Percentiles rank a stretch among this genome's conserved stretches.
These are phyloP conservation scores for Ambrosiella xylebori DNA, from an alignment of 2,329 filamentous ascomycete species.

Conservation along the genomic window DNA sequence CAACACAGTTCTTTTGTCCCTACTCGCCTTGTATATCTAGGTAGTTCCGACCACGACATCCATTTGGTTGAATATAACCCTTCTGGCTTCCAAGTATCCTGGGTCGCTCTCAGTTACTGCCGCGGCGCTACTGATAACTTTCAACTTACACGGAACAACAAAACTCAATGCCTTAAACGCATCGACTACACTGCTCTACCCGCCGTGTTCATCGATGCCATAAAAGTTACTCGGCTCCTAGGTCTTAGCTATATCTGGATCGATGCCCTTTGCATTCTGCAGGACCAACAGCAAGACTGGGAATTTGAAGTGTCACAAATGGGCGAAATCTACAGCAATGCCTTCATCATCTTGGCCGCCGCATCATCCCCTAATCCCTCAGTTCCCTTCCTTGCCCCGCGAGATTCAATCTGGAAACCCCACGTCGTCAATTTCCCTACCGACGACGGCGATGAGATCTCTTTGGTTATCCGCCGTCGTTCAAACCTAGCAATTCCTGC, in stretches of 20 bases:
- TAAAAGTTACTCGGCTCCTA: conserved; percentile 16
- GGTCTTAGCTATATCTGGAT: conserved; percentile 19
- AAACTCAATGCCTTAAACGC: conserved; percentile 3
- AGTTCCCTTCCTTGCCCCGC: conserved; percentile 6
- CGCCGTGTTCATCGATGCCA: conserved; percentile 17
- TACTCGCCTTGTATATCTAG: conserved; percentile 9
- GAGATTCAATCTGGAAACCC: conserved; percentile 7
- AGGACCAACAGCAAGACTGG: conserved; percentile 15
- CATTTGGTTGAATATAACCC: conserved; percentile 10
- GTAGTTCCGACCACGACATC: conserved; percentile 2
- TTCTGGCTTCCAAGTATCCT: conserved; percentile 8
- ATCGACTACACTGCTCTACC: conserved; percentile 12
- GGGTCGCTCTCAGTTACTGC: conserved; percentile 13
- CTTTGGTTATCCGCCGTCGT: conserved; percentile 6
- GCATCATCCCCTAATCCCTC: conserved; percentile 9
- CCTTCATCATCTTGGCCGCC: conserved; percentile 14
- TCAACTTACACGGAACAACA: conserved; percentile 10
- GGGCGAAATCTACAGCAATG: conserved; percentile 14
- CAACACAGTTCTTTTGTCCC: conserved; percentile 7
- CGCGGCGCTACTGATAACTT: conserved; percentile 7
- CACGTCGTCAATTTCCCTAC: conserved; percentile 1
- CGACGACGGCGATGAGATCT: not conserved
- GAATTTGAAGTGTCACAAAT: conserved; percentile 13
- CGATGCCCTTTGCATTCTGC: conserved; percentile 20
- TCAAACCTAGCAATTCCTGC: conserved; percentile 7